These are phyloP conservation scores for Cornus suecica DNA, from an alignment of 148 eudicot genomes.

Conservation along the genomic window DNA sequence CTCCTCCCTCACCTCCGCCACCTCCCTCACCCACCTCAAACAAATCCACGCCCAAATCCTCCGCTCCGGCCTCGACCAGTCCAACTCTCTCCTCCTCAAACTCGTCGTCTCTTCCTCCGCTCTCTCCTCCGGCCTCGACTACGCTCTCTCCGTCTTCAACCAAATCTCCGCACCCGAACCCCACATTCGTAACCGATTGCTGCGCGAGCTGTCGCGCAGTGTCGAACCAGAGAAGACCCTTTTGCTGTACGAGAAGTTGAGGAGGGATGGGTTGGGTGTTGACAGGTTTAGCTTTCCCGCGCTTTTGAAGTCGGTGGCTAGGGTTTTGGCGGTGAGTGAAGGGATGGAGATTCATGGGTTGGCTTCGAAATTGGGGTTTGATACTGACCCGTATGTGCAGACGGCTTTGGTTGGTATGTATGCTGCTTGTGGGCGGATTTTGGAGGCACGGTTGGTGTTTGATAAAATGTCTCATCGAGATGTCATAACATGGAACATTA, in stretches of 20 bases:
- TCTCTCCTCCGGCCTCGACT: constrained; percentile 24
- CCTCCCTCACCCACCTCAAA: constrained; percentile 38
- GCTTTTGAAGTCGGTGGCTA: constrained; percentile 39
- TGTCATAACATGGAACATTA: constrained; percentile 48
- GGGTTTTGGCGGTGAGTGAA: constrained; percentile 23
- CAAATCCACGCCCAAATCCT: constrained; percentile 49
- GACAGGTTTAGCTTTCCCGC: constrained; percentile 49
- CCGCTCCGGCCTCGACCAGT: constrained; percentile 24
- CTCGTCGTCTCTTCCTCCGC: constrained; percentile 30
- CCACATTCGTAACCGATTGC: constrained; percentile 23
- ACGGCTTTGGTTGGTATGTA: constrained; percentile 51
- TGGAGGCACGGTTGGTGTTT: constrained; percentile 45
- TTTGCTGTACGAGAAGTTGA: constrained; percentile 20
- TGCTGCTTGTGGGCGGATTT: constrained; percentile 32
- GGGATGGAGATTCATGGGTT: constrained; percentile 57
- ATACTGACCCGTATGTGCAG: constrained; percentile 47
- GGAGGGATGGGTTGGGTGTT: constrained; percentile 19
- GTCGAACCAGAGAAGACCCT: constrained; percentile 35
- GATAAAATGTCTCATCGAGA: constrained; percentile 47
- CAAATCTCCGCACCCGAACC: constrained; percentile 24
- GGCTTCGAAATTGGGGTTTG: constrained; percentile 38
- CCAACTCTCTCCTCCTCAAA: constrained; percentile 33
- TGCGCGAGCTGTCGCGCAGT: constrained; percentile 43
- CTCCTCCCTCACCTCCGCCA: constrained; percentile 25
- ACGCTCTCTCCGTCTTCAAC: constrained; percentile 38